Evolutionary conservation across 225 moss, liverwort and hornwort species (phyloP).

Genomic region (Takakia lepidozioides): DNA sequence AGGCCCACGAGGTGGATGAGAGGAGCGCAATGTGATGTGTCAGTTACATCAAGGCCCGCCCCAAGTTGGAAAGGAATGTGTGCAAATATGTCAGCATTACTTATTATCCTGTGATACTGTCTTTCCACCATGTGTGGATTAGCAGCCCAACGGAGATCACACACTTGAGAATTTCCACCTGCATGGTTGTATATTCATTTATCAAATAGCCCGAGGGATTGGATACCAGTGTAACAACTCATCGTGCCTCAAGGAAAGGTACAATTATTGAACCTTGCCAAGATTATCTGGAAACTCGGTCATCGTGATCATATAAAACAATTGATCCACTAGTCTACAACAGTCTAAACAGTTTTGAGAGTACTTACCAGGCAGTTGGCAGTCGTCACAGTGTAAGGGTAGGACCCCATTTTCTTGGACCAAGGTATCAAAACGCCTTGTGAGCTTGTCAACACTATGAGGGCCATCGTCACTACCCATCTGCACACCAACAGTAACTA

Average conservation of each 20-base stretch:
- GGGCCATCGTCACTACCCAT: conserved; percentile 3
- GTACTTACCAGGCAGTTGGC: conserved; percentile 12
- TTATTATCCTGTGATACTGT: conserved; percentile 14
- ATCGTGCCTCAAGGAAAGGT: neutral
- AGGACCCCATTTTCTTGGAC: conserved; percentile 5
- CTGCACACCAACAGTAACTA: conserved; percentile 1
- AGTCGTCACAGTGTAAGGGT: conserved; percentile 7
- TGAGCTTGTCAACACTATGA: conserved; percentile 13
- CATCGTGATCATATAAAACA: too few relatives aligned
- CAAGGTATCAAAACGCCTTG: conserved; percentile 14
- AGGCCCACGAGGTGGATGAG: too few relatives aligned
- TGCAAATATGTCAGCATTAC: conserved; percentile 1
- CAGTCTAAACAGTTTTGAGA: neutral
- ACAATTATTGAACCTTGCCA: neutral
- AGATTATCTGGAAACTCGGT: too few relatives aligned
- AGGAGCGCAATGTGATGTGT: too few relatives aligned
- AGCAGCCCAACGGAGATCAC: conserved; percentile 6
- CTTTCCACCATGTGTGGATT: conserved; percentile 6
- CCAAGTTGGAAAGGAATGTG: neutral
- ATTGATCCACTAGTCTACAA: neutral
- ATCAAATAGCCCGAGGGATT: neutral
- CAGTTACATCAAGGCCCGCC: neutral
- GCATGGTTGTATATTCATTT: neutral
- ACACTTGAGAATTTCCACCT: conserved; percentile 13
- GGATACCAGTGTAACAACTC: neutral